Conservation (phyloP, 139 green algal genomes). For the Chlamydomonas eustigma region DNA sequence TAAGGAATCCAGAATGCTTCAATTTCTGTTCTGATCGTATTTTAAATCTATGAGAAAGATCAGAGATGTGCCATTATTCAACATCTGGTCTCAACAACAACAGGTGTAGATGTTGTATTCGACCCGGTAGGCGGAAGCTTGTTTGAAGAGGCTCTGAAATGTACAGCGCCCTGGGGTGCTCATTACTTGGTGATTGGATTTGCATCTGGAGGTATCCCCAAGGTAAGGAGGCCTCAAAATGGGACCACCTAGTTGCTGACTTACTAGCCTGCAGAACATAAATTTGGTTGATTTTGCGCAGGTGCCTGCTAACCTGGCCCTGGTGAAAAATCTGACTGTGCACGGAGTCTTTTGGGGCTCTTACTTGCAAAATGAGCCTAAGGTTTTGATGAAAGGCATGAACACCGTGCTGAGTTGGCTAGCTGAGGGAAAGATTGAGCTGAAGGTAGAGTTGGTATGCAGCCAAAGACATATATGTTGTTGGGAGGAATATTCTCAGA, state of each 20-base stretch:
- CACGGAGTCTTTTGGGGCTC: constrained; percentile 79
- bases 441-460: too few species aligned
- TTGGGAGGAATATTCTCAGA: too few species aligned
- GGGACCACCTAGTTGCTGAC: background rate
- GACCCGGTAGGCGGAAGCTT: constrained; percentile 75
- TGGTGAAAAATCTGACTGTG: constrained; percentile 85
- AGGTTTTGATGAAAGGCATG: constrained; percentile 10
- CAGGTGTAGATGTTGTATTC: constrained; percentile 80
- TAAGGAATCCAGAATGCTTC: constrained; percentile 1
- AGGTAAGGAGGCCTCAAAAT: too few species aligned
- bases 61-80: too few species aligned
- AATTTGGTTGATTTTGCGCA: too few species aligned
- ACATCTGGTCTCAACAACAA: background rate
- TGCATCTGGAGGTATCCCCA: constrained; percentile 59
- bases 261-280: too few species aligned
- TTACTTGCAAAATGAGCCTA: constrained; percentile 55
- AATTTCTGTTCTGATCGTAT: background rate
- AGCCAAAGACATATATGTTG: too few species aligned
- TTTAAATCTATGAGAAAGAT: too few species aligned
- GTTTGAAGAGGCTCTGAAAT: constrained; percentile 64
- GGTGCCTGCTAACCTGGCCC: constrained; percentile 71
- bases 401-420: background rate
- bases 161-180: constrained; percentile 62
- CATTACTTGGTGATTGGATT: constrained; percentile 87
- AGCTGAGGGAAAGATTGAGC: constrained; percentile 5